Conservation (phyloP, 2,329 filamentous ascomycete genomes). For the Penicillium sp. region DNA sequence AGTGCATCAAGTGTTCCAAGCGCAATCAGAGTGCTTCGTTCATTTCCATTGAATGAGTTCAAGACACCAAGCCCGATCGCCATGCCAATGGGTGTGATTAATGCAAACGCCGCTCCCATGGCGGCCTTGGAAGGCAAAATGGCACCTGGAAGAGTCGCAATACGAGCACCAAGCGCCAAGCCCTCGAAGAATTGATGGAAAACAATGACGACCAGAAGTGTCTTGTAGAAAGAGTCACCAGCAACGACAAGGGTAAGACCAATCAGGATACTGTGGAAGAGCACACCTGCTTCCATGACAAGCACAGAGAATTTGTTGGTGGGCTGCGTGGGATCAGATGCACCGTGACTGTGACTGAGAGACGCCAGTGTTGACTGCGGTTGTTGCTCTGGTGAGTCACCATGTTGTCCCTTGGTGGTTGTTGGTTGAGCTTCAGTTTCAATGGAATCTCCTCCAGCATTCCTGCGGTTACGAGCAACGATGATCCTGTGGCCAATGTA, state of each 20-base stretch:
- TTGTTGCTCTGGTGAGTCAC: constrained; percentile 3
- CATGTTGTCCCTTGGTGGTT: constrained; percentile 3
- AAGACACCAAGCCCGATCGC: constrained; percentile 75
- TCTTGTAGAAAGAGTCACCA: constrained; percentile 53
- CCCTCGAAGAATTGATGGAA: constrained; percentile 82
- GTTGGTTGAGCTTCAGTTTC: constrained; percentile 4
- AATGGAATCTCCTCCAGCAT: constrained; percentile 1
- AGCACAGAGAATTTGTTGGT: constrained; percentile 62
- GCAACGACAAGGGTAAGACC: constrained; percentile 47
- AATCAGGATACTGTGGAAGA: constrained; percentile 70
- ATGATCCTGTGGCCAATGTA: constrained; percentile 65
- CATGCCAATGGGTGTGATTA: constrained; percentile 78
- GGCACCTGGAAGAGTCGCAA: constrained; percentile 56
- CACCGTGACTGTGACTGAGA: constrained; percentile 37
- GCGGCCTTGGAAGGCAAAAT: constrained; percentile 50
- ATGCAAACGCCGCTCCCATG: constrained; percentile 65
- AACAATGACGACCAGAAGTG: constrained; percentile 64
- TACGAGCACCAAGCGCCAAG: constrained; percentile 70
- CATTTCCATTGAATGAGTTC: constrained; percentile 71
- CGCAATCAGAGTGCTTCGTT: constrained; percentile 66
- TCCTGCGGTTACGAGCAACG: constrained; percentile 22
- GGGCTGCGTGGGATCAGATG: constrained; percentile 30
- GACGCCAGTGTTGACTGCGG: constrained; percentile 20
- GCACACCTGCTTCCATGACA: constrained; percentile 71
- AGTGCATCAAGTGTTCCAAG: constrained; percentile 74